Percentiles rank a stretch among this genome's conserved stretches.
Evolutionary conservation across 1,284 basidiomycete genomes (phyloP).

Genomic region (Blastosporella zonata): DNA sequence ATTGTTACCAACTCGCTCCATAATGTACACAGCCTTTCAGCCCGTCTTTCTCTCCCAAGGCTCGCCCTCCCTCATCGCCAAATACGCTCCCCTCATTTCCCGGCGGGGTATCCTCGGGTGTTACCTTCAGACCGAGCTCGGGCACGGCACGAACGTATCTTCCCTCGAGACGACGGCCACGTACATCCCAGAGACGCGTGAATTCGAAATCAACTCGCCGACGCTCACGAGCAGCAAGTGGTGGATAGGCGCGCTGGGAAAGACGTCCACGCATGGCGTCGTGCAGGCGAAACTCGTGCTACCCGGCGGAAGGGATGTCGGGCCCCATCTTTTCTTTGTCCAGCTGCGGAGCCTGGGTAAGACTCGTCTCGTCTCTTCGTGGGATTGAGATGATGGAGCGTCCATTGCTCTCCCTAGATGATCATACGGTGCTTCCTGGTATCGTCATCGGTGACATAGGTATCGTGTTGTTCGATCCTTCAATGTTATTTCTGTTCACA

Average conservation of each 20-base stretch:
- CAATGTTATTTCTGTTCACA: neutral
- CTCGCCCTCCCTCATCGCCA: constrained; percentile 44
- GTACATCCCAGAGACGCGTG: constrained; percentile 61
- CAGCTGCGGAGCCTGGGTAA: constrained; percentile 62
- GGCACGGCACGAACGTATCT: constrained; percentile 73
- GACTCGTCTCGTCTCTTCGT: neutral
- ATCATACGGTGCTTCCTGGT: constrained; percentile 60
- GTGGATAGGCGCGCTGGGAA: constrained; percentile 78
- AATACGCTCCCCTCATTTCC: constrained; percentile 48
- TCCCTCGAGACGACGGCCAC: constrained; percentile 78
- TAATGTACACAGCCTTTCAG: constrained; percentile 51
- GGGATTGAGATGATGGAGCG: neutral
- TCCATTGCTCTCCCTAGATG: constrained; percentile 35
- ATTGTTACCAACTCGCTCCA: neutral
- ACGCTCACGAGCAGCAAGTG: constrained; percentile 78
- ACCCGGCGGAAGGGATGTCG: constrained; percentile 58
- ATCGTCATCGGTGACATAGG: constrained; percentile 77
- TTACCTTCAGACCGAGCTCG: constrained; percentile 74
- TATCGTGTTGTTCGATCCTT: constrained; percentile 17
- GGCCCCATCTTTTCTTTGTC: constrained; percentile 78
- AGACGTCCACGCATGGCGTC: constrained; percentile 75
- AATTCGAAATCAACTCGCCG: constrained; percentile 78
- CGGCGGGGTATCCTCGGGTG: constrained; percentile 65
- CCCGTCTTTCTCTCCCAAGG: constrained; percentile 65
- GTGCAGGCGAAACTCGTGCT: constrained; percentile 77